Evolutionary conservation across 805 yeast species (phyloP), one percentile per base, ranked within the genome.

Genomic region (Maudiozyma bulderi): DNA sequence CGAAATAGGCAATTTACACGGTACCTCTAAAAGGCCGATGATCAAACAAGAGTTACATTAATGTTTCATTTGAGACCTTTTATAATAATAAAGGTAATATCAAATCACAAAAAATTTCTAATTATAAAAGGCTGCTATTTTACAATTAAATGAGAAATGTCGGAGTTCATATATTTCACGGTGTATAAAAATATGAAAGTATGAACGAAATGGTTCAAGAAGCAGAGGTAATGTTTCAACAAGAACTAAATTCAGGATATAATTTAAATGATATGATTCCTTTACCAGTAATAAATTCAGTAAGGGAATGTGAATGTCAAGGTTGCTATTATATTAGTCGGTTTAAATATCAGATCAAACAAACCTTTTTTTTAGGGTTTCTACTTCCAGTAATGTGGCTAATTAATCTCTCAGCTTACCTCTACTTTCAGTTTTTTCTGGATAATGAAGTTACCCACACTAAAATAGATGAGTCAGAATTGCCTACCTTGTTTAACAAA

Each of bases 401-500:
- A 6, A 40, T 40, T 13, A 50, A 55, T 44, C 40, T 63, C 2
- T 31, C 41, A 3, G 10, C 57, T 6, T 61, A 52, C 43, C 2
- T 56, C 1, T 56, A 58, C 53, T 46, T 52, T 6, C 60, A 57
- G 45, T 49, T 56, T 50, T 49, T 52, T 33, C 44, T 55, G 13
- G 52, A 56, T 40, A 60, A 59, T 48, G 60, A 57, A 47, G 54
- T 60, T 15, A 46, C 47, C 14, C 61, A 57, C 45, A 49, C 54
- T 35, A 51, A 46, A 40, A 40, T 65, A 34, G 49, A 52, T 6
- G 53, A 54, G 28, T 57, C 56, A 37, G 64, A 62, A 33, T 54
- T 57, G 31, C 69, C 68, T 13, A 63, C 66, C 37, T 45, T 51
- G 32, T 60, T 53, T 48, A 64, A 63, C 48, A 51, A 54, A 33